Evolutionary conservation across 176 grass and related monocot genomes (phyloP), one percentile per base, ranked within the genome.

Genomic region (Melocanna baccifera): DNA sequence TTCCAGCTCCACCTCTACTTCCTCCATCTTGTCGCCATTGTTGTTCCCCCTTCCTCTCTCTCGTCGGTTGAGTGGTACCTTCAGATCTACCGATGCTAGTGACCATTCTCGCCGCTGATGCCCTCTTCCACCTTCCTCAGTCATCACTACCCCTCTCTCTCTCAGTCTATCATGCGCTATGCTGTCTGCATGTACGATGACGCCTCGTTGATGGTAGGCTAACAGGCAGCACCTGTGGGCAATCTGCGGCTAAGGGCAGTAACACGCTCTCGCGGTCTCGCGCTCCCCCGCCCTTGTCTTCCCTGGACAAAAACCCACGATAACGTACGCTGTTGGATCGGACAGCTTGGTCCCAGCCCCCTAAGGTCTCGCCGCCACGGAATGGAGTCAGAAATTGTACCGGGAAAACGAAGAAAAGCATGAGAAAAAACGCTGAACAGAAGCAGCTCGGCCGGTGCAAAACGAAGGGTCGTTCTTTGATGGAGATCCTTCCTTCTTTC

Each of bases 181-280:
- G n/a, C n/a, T n/a, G n/a, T n/a, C n/a, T n/a, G n/a, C n/a, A n/a
- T n/a, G n/a, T n/a, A n/a, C n/a, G n/a, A n/a, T n/a, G n/a, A n/a
- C n/a, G n/a, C n/a, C n/a, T n/a, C n/a, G n/a, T n/a, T n/a, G n/a
- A n/a, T n/a, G n/a, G n/a, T n/a, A n/a, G n/a, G n/a, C n/a, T n/a
- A n/a, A n/a, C n/a, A n/a, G 6, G 23, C 59, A 25, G 25, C 18
- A 9, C 85, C 69, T 9, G 47, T 74, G 45, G 56, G 37, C 0
- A 1, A 37, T 77, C 43, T 86, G 84, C 71, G 88, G 88, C 39
- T 8, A 5, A 5, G 20, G 28, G 28, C 13, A n/a, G 78, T 22
- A 13, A 86, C 83, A 83, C 88, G 84, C 56, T 66, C 36, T 57
- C 12, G 73, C 56, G n/a, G n/a, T n/a, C n/a, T n/a, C n/a, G n/a